Percentiles rank a stretch among this genome's conserved stretches.
These are phyloP conservation scores for Termitomyces sp. DNA, from an alignment of 768 basidiomycete genomes.

Conservation along the genomic window DNA sequence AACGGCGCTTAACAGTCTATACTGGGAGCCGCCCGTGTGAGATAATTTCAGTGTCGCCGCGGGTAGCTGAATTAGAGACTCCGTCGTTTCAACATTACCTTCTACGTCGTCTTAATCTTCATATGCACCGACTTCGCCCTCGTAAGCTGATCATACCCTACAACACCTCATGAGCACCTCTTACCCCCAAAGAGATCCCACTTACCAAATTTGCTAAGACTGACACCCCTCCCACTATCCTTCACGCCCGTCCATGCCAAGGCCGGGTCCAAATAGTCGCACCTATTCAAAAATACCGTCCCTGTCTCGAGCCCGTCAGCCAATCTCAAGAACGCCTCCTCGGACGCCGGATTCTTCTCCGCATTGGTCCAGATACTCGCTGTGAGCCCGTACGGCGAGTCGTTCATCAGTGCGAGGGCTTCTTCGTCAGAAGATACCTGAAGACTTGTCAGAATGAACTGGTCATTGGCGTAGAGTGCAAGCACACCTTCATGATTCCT, in stretches of 20 bases:
- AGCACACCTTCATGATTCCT: constrained; percentile 82
- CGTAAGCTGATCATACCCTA: constrained; percentile 86
- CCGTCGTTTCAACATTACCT: neutral
- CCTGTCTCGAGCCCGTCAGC: constrained; percentile 79
- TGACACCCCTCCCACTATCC: constrained; percentile 88
- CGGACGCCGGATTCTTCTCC: constrained; percentile 55
- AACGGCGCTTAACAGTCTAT: neutral
- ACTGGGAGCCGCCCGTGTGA: neutral
- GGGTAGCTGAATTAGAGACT: too few species aligned
- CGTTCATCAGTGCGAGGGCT: constrained; percentile 91
- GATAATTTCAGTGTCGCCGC: neutral
- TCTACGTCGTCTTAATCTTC: constrained; percentile 62
- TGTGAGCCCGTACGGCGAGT: constrained; percentile 92
- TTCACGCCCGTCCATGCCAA: constrained; percentile 95
- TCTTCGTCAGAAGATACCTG: constrained; percentile 84
- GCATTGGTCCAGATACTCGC: constrained; percentile 92
- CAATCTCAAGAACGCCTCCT: constrained; percentile 64
- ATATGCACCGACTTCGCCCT: constrained; percentile 79
- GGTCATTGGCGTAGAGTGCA: neutral
- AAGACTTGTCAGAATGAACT: neutral
- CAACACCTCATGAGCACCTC: neutral
- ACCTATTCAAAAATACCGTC: constrained; percentile 92
- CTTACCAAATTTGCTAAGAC: constrained; percentile 86
- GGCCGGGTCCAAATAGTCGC: constrained; percentile 91
- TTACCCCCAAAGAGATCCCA: neutral